phyloP scores from a whole-genome alignment of 2,329 filamentous ascomycete genomes.

The Alternaria triticimaculans region DNA sequence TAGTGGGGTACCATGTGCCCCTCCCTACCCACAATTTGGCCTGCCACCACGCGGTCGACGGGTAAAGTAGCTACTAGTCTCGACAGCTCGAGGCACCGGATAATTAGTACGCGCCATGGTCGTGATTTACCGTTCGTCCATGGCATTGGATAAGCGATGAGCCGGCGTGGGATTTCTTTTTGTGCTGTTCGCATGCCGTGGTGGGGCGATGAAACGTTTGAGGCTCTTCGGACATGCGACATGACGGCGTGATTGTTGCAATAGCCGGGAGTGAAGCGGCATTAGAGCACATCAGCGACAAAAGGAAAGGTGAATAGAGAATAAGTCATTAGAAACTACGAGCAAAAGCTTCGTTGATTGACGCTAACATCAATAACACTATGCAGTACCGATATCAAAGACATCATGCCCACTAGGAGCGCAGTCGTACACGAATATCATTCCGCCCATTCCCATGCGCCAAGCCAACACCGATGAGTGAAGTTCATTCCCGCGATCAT shows the following conservation, averaged over 20 bases:
- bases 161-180: not conserved
- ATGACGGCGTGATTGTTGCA: not conserved
- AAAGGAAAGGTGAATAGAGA: not conserved
- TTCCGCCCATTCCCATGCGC: slow-evolving; percentile 4
- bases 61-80: slow-evolving; percentile 20
- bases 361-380: slow-evolving; percentile 9
- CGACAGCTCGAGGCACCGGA: slow-evolving; percentile 23
- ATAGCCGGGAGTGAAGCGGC: not conserved
- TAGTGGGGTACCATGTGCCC: slow-evolving; percentile 24
- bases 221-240: not conserved
- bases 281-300: not conserved
- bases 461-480: not conserved
- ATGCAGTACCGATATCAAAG: slow-evolving; percentile 8
- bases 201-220: not conserved
- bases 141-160: not conserved
- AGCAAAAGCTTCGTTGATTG: not conserved
- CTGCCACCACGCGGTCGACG: slow-evolving; percentile 11
- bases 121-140: not conserved
- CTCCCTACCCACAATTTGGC: slow-evolving; percentile 21
- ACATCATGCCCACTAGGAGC: slow-evolving; percentile 1
- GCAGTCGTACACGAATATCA: not conserved
- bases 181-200: not conserved
- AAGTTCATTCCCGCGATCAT: not conserved
- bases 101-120: slow-evolving; percentile 19
- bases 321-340: not conserved